phyloP scores from a whole-genome alignment of 2,329 filamentous ascomycete species.

The Clonostachys chloroleuca region DNA sequence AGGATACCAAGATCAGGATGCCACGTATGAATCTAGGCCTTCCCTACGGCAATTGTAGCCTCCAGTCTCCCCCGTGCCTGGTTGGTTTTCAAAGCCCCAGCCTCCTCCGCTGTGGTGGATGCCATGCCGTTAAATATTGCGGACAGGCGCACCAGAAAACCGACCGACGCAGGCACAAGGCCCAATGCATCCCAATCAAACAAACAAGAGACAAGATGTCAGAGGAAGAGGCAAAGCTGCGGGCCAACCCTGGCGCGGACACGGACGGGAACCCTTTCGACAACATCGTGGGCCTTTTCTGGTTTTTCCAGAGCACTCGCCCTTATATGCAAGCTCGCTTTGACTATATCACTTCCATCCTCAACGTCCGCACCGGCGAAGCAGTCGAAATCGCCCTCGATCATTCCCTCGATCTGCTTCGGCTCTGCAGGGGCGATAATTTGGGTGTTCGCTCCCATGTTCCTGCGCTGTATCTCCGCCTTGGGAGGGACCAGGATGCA shows the following conservation, averaged over 20 bases:
- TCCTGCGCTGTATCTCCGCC: slow-evolving; percentile 35
- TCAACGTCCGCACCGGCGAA: slow-evolving; percentile 19
- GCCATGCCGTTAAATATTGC: slow-evolving; percentile 39
- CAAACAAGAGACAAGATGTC: slow-evolving; percentile 17
- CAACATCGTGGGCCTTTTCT: slow-evolving; percentile 32
- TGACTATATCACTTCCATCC: slow-evolving; percentile 16
- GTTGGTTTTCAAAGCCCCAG: not conserved
- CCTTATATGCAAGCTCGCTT: slow-evolving; percentile 33
- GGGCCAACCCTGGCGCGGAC: slow-evolving; percentile 17
- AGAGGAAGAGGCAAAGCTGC: slow-evolving; percentile 29
- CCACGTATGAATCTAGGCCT: too few relatives aligned
- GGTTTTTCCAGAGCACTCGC: slow-evolving; percentile 30
- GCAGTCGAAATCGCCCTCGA: slow-evolving; percentile 26
- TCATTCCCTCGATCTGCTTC: slow-evolving; percentile 36
- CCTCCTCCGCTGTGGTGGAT: slow-evolving; percentile 29
- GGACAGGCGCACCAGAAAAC: slow-evolving; percentile 31
- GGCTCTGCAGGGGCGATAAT: slow-evolving; percentile 36
- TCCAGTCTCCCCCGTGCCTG: too few relatives aligned
- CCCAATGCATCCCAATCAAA: slow-evolving; percentile 28
- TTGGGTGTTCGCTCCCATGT: slow-evolving; percentile 33
- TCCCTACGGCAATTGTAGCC: too few relatives aligned
- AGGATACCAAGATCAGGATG: too few relatives aligned
- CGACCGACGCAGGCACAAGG: slow-evolving; percentile 30
- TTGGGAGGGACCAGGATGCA: too few relatives aligned
- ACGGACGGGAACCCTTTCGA: slow-evolving; percentile 27